Evolutionary conservation across 768 basidiomycete species (phyloP), one percentile per base, ranked within the genome.

Genomic region (Scleroderma citrinum): DNA sequence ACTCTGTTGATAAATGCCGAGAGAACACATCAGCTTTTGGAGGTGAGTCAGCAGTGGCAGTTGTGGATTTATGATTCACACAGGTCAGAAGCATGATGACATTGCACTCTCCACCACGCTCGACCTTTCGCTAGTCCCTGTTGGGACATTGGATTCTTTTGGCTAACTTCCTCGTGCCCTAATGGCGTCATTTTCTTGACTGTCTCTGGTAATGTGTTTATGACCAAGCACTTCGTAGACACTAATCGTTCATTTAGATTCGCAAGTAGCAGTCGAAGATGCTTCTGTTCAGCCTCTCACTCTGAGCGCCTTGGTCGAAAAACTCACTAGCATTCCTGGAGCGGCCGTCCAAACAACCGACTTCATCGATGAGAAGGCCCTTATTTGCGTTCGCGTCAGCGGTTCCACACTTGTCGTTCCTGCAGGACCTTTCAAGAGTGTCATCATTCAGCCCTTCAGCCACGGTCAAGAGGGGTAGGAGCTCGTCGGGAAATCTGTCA

Each of bases 401-500:
- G 23, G 51, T 12, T 44, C 60, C 2, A 57, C 52, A 0, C 52
- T 62, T 17, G 23, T 17, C 17, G 46, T 53, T 34, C 53, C 60
- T 3, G 24, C 48, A 3, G 49, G 52, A 21, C 50, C 57, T 2
- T 62, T 57, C 56, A 66, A 59, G 50, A 60, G 56, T 3, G 57
- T 65, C 24, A 53, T 63, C 7, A 42, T 65, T 20, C 59, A 62
- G 5, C 53, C 59, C 1, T 66, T 65, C 30, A 47, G 46, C 40
- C 62, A 65, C 36, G 58, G 59, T 14, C 44, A 44, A 17, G 64
- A 65, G 42, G 62, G 57, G n/a, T n/a, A n/a, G 3, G 55, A 66
- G 13, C 54, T 65, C 11, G 32, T 63, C 14, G n/a, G n/a, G 64
- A 65, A 17, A 54, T 65, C 12, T n/a, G 59, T 52, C 1, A 58